Conservation (phyloP, 257 asterid genomes). For the Primulina tabacum region DNA sequence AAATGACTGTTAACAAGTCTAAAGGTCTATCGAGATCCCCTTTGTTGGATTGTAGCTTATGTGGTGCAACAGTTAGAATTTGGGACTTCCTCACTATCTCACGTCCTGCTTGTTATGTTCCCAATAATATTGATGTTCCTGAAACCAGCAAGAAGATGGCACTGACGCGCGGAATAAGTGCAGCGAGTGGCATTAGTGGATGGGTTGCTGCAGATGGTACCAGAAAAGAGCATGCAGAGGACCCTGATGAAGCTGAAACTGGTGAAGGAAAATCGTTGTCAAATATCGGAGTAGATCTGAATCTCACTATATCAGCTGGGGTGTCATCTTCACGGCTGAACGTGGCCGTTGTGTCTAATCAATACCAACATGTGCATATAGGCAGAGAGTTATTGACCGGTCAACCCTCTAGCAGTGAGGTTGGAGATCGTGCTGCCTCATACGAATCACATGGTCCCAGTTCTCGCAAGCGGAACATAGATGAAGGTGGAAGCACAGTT, state of each 20-base stretch:
- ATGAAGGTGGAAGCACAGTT: slow-evolving; percentile 98
- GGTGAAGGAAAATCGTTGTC: slow-evolving; percentile 84
- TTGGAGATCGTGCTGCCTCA: slow-evolving; percentile 95
- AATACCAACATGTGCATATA: slow-evolving; percentile 46
- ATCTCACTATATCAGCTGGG: slow-evolving; percentile 82
- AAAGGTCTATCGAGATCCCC: slow-evolving; percentile 82
- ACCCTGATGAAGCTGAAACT: slow-evolving; percentile 82
- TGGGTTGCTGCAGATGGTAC: slow-evolving; percentile 78
- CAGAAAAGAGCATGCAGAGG: slow-evolving; percentile 77
- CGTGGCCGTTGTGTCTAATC: slow-evolving; percentile 48
- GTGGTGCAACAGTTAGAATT: slow-evolving; percentile 94
- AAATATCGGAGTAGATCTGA: slow-evolving; percentile 75
- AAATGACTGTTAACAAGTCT: slow-evolving; percentile 51
- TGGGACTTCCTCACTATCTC: slow-evolving; percentile 84
- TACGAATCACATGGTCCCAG: slow-evolving; percentile 96
- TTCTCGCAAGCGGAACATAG: slow-evolving; percentile 84
- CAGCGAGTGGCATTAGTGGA: slow-evolving; percentile 98
- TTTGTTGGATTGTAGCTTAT: slow-evolving; percentile 89
- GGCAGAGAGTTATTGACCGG: slow-evolving; percentile 60
- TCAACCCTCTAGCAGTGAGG: slow-evolving; percentile 93
- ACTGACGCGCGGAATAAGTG: slow-evolving; percentile 88
- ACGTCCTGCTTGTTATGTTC: slow-evolving; percentile 79
- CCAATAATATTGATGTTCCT: slow-evolving; percentile 68
- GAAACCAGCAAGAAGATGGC: slow-evolving; percentile 86
- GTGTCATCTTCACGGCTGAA: slow-evolving; percentile 63